Evolutionary conservation across 345 rosid genomes (phyloP).

Genomic region (Bruguiera sexangula): DNA sequence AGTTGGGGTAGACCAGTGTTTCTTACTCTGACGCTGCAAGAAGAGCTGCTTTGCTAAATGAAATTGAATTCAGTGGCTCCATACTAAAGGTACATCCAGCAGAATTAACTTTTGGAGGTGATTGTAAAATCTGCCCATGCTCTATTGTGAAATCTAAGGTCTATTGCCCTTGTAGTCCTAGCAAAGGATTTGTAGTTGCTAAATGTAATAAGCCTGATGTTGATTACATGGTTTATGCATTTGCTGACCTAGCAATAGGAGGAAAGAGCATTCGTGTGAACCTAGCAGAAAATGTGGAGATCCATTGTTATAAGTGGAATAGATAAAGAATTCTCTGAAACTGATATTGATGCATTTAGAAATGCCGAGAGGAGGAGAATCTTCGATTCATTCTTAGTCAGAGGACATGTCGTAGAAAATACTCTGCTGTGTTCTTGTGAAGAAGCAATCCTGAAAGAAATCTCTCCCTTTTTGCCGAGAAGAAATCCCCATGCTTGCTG

Average conservation of each 20-base stretch:
- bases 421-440: slow-evolving; percentile 44
- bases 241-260: slow-evolving; percentile 41
- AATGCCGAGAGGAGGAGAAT: slow-evolving; percentile 42
- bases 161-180: slow-evolving; percentile 56
- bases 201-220: slow-evolving; percentile 43
- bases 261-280: slow-evolving; percentile 33
- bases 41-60: slow-evolving; percentile 51
- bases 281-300: slow-evolving; percentile 25
- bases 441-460: slow-evolving; percentile 35
- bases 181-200: slow-evolving; percentile 43
- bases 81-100: slow-evolving; percentile 52
- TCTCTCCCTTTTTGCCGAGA: slow-evolving; percentile 18
- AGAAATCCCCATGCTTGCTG: slow-evolving; percentile 38
- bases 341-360: slow-evolving; percentile 48
- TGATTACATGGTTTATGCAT: slow-evolving; percentile 31
- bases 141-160: slow-evolving; percentile 61
- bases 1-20: slow-evolving; percentile 75
- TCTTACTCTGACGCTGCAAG: slow-evolving; percentile 59
- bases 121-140: slow-evolving; percentile 42
- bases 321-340: slow-evolving; percentile 55
- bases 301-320: slow-evolving; percentile 40
- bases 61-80: slow-evolving; percentile 53
- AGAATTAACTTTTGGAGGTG: slow-evolving; percentile 38
- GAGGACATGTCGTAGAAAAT: slow-evolving; percentile 40
- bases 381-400: slow-evolving; percentile 42